phyloP scores from a whole-genome alignment of 2,329 filamentous ascomycete genomes.

The Aphanocladium album region DNA sequence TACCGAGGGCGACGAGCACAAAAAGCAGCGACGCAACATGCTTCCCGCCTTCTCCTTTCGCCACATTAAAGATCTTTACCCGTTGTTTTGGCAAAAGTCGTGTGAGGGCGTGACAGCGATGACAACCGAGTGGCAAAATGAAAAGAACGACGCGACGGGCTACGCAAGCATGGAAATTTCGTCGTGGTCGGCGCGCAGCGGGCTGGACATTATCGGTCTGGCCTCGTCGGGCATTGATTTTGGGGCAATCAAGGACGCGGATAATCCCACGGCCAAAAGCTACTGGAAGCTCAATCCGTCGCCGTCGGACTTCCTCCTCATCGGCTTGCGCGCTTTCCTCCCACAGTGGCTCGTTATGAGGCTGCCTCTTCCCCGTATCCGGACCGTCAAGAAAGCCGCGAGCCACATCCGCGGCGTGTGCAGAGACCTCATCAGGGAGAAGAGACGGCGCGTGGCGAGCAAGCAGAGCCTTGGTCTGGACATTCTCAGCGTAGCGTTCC shows the following conservation, averaged over 20 bases:
- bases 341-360: constrained; percentile 6
- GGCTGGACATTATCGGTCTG: constrained; percentile 31
- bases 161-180: constrained; percentile 16
- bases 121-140: background rate
- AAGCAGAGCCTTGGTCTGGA: constrained; percentile 20
- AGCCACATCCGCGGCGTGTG: constrained; percentile 17
- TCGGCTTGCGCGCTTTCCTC: constrained; percentile 7
- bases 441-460: constrained; percentile 5
- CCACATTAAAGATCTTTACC: constrained; percentile 29
- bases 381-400: background rate
- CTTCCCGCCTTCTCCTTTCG: constrained; percentile 25
- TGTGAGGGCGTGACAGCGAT: constrained; percentile 18
- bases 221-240: constrained; percentile 30
- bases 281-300: constrained; percentile 21
- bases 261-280: constrained; percentile 31
- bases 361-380: constrained; percentile 6
- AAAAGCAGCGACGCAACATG: constrained; percentile 26
- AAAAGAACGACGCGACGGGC: background rate
- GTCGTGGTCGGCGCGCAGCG: constrained; percentile 20
- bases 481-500: background rate
- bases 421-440: background rate
- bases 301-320: constrained; percentile 1
- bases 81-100: constrained; percentile 28
- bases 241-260: constrained; percentile 25
- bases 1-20: constrained; percentile 28